Conservation (phyloP, 2,329 filamentous ascomycete species). For the Botryotinia narcissicola region DNA sequence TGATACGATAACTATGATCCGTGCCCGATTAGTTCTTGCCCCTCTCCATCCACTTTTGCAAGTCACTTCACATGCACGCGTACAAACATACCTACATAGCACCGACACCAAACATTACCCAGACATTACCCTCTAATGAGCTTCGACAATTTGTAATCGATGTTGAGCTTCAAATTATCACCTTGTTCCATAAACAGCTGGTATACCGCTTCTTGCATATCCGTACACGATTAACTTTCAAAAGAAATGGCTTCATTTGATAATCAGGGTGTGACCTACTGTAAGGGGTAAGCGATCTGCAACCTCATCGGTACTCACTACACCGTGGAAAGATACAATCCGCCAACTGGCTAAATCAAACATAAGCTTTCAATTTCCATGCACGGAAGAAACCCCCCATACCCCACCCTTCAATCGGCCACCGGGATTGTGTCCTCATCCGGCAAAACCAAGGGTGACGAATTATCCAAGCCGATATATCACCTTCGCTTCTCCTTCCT, state of each 20-base stretch:
- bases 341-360: not conserved
- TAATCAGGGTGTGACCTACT: not conserved
- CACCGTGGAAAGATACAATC: not conserved
- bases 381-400: not conserved
- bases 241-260: not conserved
- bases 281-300: not conserved
- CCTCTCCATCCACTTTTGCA: not conserved
- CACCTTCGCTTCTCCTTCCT: constrained; percentile 5
- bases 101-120: not conserved
- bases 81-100: not conserved
- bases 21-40: not conserved
- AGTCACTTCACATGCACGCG: not conserved
- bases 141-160: not conserved
- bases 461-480: not conserved
- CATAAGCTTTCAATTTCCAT: not conserved
- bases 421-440: not conserved
- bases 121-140: not conserved
- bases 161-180: not conserved
- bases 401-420: not conserved
- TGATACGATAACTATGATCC: not conserved
- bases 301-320: not conserved
- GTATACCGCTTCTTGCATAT: not conserved
- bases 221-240: not conserved
- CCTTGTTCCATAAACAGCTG: not conserved
- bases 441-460: not conserved